A percentile compares a stretch with the other conserved stretches of the same genome.
Evolutionary conservation across 306 rosid genomes (phyloP).

Genomic region (Lagenaria siceraria): DNA sequence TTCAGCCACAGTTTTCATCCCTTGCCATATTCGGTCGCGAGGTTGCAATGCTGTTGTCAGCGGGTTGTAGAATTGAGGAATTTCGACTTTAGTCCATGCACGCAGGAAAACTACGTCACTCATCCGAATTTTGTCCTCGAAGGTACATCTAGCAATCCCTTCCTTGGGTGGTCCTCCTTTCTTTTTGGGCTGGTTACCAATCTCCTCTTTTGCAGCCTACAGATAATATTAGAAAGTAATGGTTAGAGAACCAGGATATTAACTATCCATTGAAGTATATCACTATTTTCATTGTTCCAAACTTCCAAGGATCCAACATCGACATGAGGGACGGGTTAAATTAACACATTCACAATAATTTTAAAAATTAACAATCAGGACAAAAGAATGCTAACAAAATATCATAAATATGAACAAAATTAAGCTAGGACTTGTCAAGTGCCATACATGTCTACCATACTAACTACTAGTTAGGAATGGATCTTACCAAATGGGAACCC

Average conservation of each 20-base stretch:
- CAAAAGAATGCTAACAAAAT: neutral
- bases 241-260: neutral
- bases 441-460: neutral
- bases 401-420: neutral
- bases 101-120: constrained; percentile 88
- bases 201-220: constrained; percentile 84
- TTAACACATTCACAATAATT: neutral
- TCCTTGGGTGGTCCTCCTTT: constrained; percentile 67
- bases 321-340: neutral
- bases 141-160: constrained; percentile 93
- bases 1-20: constrained; percentile 89
- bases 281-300: neutral
- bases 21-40: constrained; percentile 64
- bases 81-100: constrained; percentile 85
- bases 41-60: constrained; percentile 84
- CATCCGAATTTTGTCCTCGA: constrained; percentile 95
- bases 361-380: neutral
- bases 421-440: neutral
- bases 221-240: constrained; percentile 10
- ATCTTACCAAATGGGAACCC: neutral
- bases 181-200: constrained; percentile 61
- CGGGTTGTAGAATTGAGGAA: constrained; percentile 69
- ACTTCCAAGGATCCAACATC: neutral
- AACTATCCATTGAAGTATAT: neutral
- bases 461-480: neutral